phyloP scores from a whole-genome alignment of 1,284 basidiomycete species.

The Leccinum glutinopallens region DNA sequence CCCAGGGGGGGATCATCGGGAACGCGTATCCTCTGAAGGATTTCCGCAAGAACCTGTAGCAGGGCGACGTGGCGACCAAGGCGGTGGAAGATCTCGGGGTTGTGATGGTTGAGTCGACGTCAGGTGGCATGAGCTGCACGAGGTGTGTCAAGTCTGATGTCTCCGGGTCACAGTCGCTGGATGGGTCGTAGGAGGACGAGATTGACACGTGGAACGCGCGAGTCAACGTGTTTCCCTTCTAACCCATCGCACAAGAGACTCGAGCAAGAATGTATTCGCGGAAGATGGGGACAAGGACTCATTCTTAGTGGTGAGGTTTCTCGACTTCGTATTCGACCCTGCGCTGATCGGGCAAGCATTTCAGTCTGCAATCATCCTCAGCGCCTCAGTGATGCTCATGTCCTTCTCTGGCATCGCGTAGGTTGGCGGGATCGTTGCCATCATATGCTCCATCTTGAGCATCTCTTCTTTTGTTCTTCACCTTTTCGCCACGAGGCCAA shows the following conservation, averaged over 20 bases:
- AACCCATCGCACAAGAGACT: constrained; percentile 48
- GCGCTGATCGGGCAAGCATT: background rate
- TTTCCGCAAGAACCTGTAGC: constrained; percentile 67
- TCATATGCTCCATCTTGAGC: too few species aligned
- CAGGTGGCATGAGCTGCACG: constrained; percentile 68
- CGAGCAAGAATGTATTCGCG: constrained; percentile 52
- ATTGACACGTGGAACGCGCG: constrained; percentile 78
- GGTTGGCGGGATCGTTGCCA: too few species aligned
- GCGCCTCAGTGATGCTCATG: too few species aligned
- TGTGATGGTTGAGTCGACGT: constrained; percentile 66
- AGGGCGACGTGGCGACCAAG: constrained; percentile 79
- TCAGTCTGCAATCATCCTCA: too few species aligned
- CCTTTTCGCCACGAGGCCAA: too few species aligned
- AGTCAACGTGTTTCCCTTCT: background rate
- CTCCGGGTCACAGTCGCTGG: background rate
- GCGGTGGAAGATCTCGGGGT: constrained; percentile 76
- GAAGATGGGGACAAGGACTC: constrained; percentile 58
- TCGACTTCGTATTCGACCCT: background rate
- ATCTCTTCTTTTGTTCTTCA: too few species aligned
- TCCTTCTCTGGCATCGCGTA: too few species aligned
- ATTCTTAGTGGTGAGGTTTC: background rate
- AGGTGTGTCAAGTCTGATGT: constrained; percentile 30
- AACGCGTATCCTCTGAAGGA: constrained; percentile 72
- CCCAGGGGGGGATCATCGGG: constrained; percentile 68
- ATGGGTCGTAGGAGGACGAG: constrained; percentile 62